Base-by-base conservation (phyloP, 352 stramenopile genomes). In the Halophytophthora batemanensis region DNA sequence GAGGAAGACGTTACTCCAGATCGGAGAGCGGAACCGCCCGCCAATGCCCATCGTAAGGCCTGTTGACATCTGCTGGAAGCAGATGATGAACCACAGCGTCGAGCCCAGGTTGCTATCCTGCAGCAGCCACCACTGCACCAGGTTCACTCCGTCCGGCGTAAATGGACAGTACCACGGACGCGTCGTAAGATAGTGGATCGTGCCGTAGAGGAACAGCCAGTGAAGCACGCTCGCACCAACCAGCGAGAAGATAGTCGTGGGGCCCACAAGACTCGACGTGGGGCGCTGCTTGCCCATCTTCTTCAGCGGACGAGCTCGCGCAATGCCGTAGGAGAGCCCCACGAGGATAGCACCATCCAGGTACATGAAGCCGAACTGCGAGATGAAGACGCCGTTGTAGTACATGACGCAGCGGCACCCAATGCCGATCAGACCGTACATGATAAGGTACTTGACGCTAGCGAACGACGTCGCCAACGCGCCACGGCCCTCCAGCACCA, bases 401-500 rank as follows among this genome's bases (percentile, higher is more conserved):
- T 10, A 72, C 67, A 38, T 91, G 64, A 5, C 88, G 71, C 38
- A 86, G 56, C 1, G 74, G 62, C 17, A 83, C 10, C 75, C 71
- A 25, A 61, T 78, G 35, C 74, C 61, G 34, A 92, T 70, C 66
- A 94, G 53, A 15, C 85, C 86, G 59, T 96, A 96, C 59, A 95
- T 84, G 46, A 96, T 82, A 44, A 94, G 68, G 46, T 87, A 93
- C 61, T 95, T 96, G 71, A 95, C 78, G 5, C 61, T 72, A 7
- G 65, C 71, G 17, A 96, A 88, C 35, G 85, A 89, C 15, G 82
- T 95, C 6, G 85, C 71, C 12, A 97, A 45, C 11, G 71, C 73
- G 59, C 85, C 88, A 11, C 86, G 75, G 29, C 88, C 88, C 62
- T 97, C 88, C 33, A 64, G 72, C 15, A 86, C 76, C 4, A 97